Percentiles rank a stretch among this genome's conserved stretches.
These are phyloP conservation scores for Nematocida sp. DNA, from an alignment of 371 early-diverging fungal species.

Conservation along the genomic window DNA sequence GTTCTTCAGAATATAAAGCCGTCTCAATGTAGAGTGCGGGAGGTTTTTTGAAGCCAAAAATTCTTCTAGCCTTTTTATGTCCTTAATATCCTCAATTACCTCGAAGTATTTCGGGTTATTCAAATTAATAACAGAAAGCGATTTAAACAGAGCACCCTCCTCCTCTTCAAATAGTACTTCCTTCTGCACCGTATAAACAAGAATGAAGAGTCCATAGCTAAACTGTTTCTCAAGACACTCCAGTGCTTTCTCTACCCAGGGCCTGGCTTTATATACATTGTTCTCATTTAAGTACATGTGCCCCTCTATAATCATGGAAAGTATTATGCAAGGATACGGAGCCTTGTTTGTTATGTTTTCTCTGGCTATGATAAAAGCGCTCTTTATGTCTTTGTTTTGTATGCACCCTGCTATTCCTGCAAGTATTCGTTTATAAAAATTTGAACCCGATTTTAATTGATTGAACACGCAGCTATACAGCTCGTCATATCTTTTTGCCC, in stretches of 20 bases:
- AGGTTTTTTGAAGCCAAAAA: background rate
- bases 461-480: background rate
- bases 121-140: constrained; percentile 10
- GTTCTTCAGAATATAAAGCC: constrained; percentile 25
- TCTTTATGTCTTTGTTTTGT: background rate
- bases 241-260: constrained; percentile 6
- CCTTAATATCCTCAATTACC: background rate
- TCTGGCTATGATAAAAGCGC: background rate
- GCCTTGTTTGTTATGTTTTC: background rate
- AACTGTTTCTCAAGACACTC: background rate
- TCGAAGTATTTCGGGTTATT: background rate
- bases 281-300: constrained; percentile 1
- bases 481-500: background rate
- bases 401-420: background rate
- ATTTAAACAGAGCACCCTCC: background rate
- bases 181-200: background rate
- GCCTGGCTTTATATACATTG: background rate
- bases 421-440: background rate
- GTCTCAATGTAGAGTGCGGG: background rate
- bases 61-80: constrained; percentile 17
- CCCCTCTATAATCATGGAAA: constrained; percentile 35
- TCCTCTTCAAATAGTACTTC: constrained; percentile 4
- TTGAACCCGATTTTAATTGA: too few relatives aligned
- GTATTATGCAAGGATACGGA: background rate
- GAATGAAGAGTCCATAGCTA: background rate